These are phyloP conservation scores for Clathrospora elynae DNA, from an alignment of 2,329 filamentous ascomycete species.

Conservation along the genomic window DNA sequence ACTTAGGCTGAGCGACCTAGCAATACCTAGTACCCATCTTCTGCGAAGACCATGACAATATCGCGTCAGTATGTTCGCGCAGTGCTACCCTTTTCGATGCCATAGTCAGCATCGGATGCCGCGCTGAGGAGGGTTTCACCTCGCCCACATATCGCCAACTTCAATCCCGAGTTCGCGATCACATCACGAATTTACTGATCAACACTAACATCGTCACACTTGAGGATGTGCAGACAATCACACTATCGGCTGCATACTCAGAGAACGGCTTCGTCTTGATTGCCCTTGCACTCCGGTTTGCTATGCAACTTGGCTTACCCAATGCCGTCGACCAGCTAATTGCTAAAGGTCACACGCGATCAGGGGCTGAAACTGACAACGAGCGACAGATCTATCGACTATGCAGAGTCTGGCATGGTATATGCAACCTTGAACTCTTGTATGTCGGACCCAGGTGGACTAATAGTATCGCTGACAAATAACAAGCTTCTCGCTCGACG, in stretches of 20 bases:
- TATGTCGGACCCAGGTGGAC: conserved; percentile 7
- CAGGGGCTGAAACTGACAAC: conserved; percentile 18
- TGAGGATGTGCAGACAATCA: conserved; percentile 59
- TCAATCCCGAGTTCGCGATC: conserved; percentile 41
- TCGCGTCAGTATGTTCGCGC: conserved; percentile 53
- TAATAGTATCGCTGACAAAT: background rate
- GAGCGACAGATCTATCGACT: conserved; percentile 45
- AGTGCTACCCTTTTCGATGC: conserved; percentile 59
- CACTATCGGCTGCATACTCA: conserved; percentile 59
- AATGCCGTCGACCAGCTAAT: conserved; percentile 49
- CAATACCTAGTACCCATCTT: conserved; percentile 59
- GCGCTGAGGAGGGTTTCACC: conserved; percentile 52
- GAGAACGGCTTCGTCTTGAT: conserved; percentile 58
- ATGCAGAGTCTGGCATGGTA: conserved; percentile 58
- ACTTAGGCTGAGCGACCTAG: conserved; percentile 27
- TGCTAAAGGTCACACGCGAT: conserved; percentile 27
- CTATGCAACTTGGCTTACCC: conserved; percentile 54
- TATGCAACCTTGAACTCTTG: conserved; percentile 58
- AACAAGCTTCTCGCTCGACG: conserved; percentile 51
- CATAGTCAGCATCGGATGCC: conserved; percentile 59
- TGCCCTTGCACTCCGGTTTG: conserved; percentile 58
- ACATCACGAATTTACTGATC: conserved; percentile 56
- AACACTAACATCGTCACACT: conserved; percentile 49
- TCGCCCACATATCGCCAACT: conserved; percentile 47
- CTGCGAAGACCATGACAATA: conserved; percentile 53